Percentiles rank a stretch among this genome's conserved stretches.
phyloP scores from a whole-genome alignment of 495 filamentous ascomycete genomes.

The Aspergillus bertholletiae region DNA sequence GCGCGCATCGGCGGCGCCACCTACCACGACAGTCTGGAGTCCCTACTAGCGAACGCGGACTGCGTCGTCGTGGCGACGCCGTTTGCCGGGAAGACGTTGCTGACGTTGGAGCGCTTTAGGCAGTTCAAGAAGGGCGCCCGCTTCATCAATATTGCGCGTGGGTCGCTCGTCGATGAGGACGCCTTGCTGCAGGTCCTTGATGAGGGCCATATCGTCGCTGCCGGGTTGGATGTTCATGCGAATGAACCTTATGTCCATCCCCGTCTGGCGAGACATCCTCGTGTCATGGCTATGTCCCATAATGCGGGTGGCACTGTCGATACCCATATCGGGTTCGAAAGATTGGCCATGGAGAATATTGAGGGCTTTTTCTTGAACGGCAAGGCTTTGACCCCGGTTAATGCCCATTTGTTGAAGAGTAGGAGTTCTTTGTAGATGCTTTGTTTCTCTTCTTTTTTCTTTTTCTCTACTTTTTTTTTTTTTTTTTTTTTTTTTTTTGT shows the following conservation, averaged over 20 bases:
- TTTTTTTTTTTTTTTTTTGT: background rate
- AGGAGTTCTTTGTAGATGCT: conserved; percentile 16
- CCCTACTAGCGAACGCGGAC: conserved; percentile 53
- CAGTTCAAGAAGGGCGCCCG: conserved; percentile 54
- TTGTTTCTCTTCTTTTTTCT: too few species aligned
- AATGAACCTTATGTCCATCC: conserved; percentile 47
- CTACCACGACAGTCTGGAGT: conserved; percentile 49
- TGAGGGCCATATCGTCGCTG: conserved; percentile 44
- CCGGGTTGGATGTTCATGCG: conserved; percentile 67
- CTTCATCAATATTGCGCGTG: conserved; percentile 72
- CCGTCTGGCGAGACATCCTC: conserved; percentile 45
- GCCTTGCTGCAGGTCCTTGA: conserved; percentile 64
- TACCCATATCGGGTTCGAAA: conserved; percentile 69
- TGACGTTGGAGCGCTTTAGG: conserved; percentile 47
- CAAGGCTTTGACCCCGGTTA: conserved; percentile 62
- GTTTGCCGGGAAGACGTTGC: conserved; percentile 54
- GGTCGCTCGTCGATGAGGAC: conserved; percentile 65
- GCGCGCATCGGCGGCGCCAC: conserved; percentile 31
- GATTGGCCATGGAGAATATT: conserved; percentile 70
- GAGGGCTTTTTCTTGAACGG: conserved; percentile 52
- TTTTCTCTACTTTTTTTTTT: background rate
- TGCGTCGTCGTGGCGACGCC: conserved; percentile 68
- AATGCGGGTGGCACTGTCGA: conserved; percentile 72
- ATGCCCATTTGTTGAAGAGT: conserved; percentile 48
- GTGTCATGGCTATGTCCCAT: conserved; percentile 63